Evolutionary conservation across 345 rosid species (phyloP).

Genomic region (Lagerstroemia speciosa): DNA sequence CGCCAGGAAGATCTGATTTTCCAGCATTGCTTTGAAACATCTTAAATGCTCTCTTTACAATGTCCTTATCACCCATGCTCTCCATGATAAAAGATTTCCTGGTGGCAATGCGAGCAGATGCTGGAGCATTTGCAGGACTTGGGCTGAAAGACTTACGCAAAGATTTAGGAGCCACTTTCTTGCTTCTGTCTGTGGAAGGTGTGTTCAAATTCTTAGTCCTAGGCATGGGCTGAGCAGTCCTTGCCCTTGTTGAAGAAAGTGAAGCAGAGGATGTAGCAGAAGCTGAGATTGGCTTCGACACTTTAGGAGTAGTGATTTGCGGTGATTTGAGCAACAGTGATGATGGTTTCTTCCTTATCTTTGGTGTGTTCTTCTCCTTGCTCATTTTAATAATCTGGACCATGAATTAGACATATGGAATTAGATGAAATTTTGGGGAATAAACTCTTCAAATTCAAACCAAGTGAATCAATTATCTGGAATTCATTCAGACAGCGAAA

Average conservation of each 20-base stretch:
- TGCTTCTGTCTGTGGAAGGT: conserved; percentile 23
- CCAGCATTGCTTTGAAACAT: conserved; percentile 57
- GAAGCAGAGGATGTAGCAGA: conserved; percentile 25
- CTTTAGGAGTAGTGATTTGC: conserved; percentile 38
- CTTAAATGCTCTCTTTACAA: conserved; percentile 81
- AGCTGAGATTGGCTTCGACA: conserved; percentile 34
- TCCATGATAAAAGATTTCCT: conserved; percentile 78
- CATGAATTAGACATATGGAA: not conserved
- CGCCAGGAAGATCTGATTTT: conserved; percentile 29
- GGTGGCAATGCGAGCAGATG: conserved; percentile 26
- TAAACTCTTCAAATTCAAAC: not conserved
- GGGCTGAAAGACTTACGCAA: conserved; percentile 59
- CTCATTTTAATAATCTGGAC: conserved; percentile 30
- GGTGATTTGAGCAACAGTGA: conserved; percentile 21
- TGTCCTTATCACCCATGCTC: conserved; percentile 93
- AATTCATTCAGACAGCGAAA: not conserved
- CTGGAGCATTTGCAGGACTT: conserved; percentile 38
- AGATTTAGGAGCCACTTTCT: conserved; percentile 62
- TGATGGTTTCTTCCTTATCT: conserved; percentile 26
- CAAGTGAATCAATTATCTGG: not conserved
- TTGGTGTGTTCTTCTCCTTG: conserved; percentile 20
- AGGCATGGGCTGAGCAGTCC: conserved; percentile 18
- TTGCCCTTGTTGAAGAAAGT: conserved; percentile 30
- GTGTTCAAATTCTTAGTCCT: conserved; percentile 23
- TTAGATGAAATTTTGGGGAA: not conserved